These are phyloP conservation scores for Metarhizium robertsii DNA, from an alignment of 2,329 filamentous ascomycete genomes.

Conservation along the genomic window DNA sequence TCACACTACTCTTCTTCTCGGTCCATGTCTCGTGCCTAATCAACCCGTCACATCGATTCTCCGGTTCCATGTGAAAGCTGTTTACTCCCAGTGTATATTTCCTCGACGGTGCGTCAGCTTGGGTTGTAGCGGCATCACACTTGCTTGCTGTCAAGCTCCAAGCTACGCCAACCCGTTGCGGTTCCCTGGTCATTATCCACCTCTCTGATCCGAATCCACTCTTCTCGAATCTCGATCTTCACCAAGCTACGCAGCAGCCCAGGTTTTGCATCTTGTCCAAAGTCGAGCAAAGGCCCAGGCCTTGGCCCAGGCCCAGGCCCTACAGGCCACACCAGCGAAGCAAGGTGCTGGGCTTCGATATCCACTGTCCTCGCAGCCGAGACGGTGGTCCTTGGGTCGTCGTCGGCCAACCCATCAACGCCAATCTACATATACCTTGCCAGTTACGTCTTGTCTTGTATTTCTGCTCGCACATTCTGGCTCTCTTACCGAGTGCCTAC, in stretches of 20 bases:
- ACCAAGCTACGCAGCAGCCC: background rate
- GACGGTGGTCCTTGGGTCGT: background rate
- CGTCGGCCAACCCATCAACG: background rate
- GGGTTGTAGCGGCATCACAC: background rate
- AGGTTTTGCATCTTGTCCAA: background rate
- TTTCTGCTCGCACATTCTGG: background rate
- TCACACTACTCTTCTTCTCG: background rate
- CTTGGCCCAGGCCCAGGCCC: slow-evolving; percentile 14
- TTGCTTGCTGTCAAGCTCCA: background rate
- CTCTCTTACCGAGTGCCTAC: background rate
- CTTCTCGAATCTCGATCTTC: slow-evolving; percentile 18
- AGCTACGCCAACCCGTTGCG: background rate
- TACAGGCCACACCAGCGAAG: slow-evolving; percentile 2
- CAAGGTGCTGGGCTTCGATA: background rate
- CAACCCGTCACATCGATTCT: background rate
- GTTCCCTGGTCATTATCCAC: background rate
- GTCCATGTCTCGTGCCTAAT: background rate
- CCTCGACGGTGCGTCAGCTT: background rate
- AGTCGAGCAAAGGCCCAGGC: slow-evolving; percentile 5
- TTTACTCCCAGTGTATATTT: background rate
- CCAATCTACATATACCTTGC: background rate
- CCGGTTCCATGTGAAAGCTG: background rate
- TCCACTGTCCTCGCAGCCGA: background rate
- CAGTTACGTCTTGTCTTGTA: background rate
- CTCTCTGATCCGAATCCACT: slow-evolving; percentile 1